Conservation (phyloP, 371 early-diverging fungal species). For the Apophysomyces elegans region DNA sequence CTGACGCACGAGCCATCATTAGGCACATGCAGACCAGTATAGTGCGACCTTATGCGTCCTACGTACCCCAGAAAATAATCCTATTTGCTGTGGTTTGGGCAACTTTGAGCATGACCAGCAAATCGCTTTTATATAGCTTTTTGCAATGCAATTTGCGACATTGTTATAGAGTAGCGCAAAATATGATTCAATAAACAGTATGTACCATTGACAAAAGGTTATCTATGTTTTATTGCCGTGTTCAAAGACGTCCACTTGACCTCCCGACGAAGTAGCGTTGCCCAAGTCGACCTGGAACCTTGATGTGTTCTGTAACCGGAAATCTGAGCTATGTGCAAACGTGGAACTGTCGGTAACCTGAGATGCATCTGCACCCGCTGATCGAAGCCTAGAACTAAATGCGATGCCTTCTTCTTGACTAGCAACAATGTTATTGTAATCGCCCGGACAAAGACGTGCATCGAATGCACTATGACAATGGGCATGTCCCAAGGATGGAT, state of each 20-base stretch:
- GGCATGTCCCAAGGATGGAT: conserved; percentile 35
- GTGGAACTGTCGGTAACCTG: background rate
- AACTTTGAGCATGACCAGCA: too few species aligned
- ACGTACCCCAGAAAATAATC: too few species aligned
- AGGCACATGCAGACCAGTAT: too few species aligned
- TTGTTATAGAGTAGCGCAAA: too few species aligned
- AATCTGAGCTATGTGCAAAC: background rate
- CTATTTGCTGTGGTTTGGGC: too few species aligned
- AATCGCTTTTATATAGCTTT: too few species aligned
- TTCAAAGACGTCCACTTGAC: background rate
- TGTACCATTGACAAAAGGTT: too few species aligned
- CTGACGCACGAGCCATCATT: too few species aligned
- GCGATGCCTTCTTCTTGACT: background rate
- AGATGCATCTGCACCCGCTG: background rate
- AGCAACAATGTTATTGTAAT: background rate
- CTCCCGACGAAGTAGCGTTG: background rate
- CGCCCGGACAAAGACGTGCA: background rate
- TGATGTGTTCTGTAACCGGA: background rate
- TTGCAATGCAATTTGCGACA: too few species aligned
- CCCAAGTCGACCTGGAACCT: background rate
- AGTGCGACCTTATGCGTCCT: too few species aligned
- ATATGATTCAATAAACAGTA: too few species aligned
- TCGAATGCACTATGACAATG: background rate
- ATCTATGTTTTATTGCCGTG: background rate
- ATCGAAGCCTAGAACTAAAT: background rate